Base-by-base conservation (phyloP, 148 eudicot species). In the Fagopyrum homotropicum region DNA sequence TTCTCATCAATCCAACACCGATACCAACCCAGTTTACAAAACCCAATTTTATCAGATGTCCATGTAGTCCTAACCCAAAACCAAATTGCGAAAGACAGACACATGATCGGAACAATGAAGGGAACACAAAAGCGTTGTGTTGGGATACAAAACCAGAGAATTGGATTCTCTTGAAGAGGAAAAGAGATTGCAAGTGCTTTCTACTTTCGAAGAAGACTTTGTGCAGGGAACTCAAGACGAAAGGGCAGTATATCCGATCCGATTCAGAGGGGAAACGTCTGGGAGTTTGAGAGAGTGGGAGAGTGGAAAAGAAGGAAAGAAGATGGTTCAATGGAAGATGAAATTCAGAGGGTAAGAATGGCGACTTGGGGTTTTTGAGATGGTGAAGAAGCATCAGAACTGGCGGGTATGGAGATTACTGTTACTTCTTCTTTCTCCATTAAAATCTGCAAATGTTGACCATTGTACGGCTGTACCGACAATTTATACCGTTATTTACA, bases 1-100 rank as follows among this genome's bases (percentile, higher is more conserved):
- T 3, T 1, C 9, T 40, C 30, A 85, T 7, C 45, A 85, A 78
- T 47, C 80, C 68, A 17, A 15, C 56, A 26, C 72, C 77, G 43
- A 76, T 51, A 50, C 56, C 81, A 78, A 71, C 71, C n/a, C 74
- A 76, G 51, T 48, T 72, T 22, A 57, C 15, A 44, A 69, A 78
- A 7, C 87, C 87, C n/a, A 73, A 49, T 78, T 85, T 85, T 30
- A 76, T 48, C 69, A 76, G 17, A 61, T 70, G 72, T 76, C 81
- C 83, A 80, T 82, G 87, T 71, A 75, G 49, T n/a, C 72, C 52
- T 54, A 51, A 44, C 0, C 78, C 85, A 4, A 45, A 70, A 78
- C 64, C 70, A 22, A 69, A 9, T 48, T 52, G 76, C 56, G 78
- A 79, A 63, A 85, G 26, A 2, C 50, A 73, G 30, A 75, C 69